Evolutionary conservation across 1,284 basidiomycete genomes (phyloP).

Genomic region (Coniferiporia weirii): DNA sequence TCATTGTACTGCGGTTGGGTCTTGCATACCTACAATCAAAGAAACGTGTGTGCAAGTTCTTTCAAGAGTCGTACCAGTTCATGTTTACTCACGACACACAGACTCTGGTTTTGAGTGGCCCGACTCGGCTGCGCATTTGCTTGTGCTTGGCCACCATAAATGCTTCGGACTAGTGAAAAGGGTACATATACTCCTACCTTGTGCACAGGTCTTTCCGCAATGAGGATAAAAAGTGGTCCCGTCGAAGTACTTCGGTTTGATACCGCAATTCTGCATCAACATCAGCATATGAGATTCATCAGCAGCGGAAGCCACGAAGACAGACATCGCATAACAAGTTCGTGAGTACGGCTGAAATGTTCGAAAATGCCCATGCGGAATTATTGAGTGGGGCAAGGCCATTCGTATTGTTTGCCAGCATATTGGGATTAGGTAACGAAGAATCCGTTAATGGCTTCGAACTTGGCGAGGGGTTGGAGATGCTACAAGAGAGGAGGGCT

Average conservation of each 20-base stretch:
- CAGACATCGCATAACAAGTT: background rate
- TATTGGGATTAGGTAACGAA: background rate
- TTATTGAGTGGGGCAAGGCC: background rate
- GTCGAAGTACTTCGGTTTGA: background rate
- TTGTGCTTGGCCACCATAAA: background rate
- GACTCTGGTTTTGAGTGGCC: background rate
- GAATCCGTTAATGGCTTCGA: background rate
- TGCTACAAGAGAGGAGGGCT: background rate
- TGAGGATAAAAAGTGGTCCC: background rate
- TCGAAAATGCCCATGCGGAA: background rate
- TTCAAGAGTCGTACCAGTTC: background rate
- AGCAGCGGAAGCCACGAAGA: background rate
- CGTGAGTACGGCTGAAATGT: background rate
- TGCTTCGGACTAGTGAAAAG: too few species aligned
- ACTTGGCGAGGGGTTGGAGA: background rate
- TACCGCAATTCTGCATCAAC: background rate
- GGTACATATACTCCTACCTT: background rate
- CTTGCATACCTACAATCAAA: slow-evolving; percentile 1
- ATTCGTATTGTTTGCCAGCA: background rate
- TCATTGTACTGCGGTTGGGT: slow-evolving; percentile 1
- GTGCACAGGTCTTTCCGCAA: background rate
- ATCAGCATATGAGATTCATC: background rate
- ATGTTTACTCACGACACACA: background rate
- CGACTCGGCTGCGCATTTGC: background rate
- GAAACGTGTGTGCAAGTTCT: background rate